Evolutionary conservation across 1,139 yeast species (phyloP).

Genomic region (Blastobotrys serpentis): DNA sequence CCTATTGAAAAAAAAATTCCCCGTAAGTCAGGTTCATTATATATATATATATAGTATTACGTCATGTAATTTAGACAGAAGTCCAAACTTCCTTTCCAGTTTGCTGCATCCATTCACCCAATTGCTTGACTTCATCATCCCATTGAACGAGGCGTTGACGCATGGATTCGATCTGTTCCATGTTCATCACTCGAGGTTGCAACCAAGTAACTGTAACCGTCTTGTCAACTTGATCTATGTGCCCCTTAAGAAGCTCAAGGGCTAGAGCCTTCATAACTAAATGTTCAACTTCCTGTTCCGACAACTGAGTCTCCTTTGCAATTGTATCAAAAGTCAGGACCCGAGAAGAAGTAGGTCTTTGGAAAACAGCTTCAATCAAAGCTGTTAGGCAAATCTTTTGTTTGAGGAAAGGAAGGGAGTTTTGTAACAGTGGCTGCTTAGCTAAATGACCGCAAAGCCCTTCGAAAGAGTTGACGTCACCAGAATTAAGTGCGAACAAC

Average conservation of each 20-base stretch:
- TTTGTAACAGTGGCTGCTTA: constrained; percentile 59
- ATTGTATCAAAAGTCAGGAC: constrained; percentile 71
- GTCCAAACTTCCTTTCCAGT: constrained; percentile 63
- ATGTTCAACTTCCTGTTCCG: constrained; percentile 76
- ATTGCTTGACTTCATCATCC: constrained; percentile 68
- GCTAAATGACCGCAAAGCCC: constrained; percentile 44
- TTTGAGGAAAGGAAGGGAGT: constrained; percentile 65
- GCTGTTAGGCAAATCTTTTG: constrained; percentile 94
- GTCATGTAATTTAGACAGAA: constrained; percentile 19
- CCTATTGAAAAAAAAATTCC: too few species aligned
- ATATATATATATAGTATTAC: too few species aligned
- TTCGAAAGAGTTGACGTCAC: constrained; percentile 67
- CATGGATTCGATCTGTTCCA: constrained; percentile 75
- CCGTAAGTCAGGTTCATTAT: too few species aligned
- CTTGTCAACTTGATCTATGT: constrained; percentile 81
- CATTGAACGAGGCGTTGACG: constrained; percentile 70
- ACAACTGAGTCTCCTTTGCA: constrained; percentile 67
- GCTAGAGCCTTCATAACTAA: constrained; percentile 89
- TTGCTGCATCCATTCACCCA: constrained; percentile 58
- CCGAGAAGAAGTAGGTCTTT: constrained; percentile 72
- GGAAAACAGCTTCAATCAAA: constrained; percentile 80
- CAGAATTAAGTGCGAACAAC: constrained; percentile 69
- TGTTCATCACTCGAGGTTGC: constrained; percentile 89
- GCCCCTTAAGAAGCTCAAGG: constrained; percentile 76
- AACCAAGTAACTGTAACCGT: constrained; percentile 86